Base-by-base conservation (phyloP, 2,329 filamentous ascomycete species). In the Pseudogymnoascus sp. region DNA sequence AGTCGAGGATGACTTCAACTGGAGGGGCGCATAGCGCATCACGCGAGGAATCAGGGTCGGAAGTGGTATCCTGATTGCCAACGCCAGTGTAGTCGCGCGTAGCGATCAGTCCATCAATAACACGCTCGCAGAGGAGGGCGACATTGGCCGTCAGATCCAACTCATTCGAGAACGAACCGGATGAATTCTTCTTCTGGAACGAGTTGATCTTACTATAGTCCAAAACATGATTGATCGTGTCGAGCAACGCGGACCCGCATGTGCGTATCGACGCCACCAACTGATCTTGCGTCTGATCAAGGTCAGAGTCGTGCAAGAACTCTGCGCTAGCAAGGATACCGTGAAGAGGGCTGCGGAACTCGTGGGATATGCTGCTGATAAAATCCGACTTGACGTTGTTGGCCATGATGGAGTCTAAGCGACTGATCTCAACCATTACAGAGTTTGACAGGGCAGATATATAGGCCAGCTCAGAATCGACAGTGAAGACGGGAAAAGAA, bases 201-300 rank as follows among this genome's bases (percentile, higher is more conserved):
- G 66, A 76, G 64, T 79, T 78, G 59, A 84, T 79, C 62, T 83
- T 82, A 57, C 77, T 79, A 58, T 77, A 82, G 58, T 79, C 77
- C 1, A 79, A 72, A 0, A 81, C 71, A 45, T 79, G 78, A 57
- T 82, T 77, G n/a, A 79, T 76, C 0, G 78, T 80, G 63, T 82
- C 78, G 0, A 80, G 71, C 1, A 82, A 70, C 0, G 79, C 82
- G 19, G 75, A 72, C 2, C 76, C 75, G 34, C 78, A 82, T 1
- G 74, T 77, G 56, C 81, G 76, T 41, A 82, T 77, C 0, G 76
- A 77, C 3, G 76, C 71, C 0, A 79, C 67, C 1, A 77, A 70
- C 12, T 76, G 74, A 10, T 72, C 70, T 61, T 82, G 79, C 2
- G 74, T 74, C 1, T 71, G 69, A 59, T 74, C 73, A 1, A 82